phyloP scores from a whole-genome alignment of 2,329 filamentous ascomycete species.

The Beauveria bassiana region DNA sequence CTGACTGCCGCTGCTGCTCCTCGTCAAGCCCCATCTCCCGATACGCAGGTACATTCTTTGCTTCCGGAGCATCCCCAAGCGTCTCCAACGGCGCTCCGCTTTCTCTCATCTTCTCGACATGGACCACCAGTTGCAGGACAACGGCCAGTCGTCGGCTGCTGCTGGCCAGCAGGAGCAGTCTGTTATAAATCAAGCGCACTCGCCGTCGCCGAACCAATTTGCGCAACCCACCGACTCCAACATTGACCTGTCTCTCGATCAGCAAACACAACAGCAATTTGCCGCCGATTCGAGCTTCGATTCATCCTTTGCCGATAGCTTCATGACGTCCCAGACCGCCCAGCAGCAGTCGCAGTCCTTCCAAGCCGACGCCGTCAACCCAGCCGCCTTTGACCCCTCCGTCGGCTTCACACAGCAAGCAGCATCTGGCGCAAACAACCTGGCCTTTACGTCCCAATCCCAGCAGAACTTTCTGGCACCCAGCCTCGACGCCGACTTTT shows the following conservation, averaged over 20 bases:
- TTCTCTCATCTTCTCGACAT: not conserved
- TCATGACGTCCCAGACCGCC: constrained; percentile 27
- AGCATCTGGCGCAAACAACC: constrained; percentile 24
- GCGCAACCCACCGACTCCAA: constrained; percentile 35
- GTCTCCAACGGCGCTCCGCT: constrained; percentile 9
- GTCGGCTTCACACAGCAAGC: constrained; percentile 38
- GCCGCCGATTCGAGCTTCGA: constrained; percentile 38
- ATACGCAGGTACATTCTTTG: constrained; percentile 5
- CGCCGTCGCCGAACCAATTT: constrained; percentile 52
- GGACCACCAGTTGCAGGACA: constrained; percentile 7
- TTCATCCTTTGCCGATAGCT: constrained; percentile 41
- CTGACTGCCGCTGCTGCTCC: not conserved
- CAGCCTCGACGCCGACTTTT: constrained; percentile 52
- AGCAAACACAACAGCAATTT: constrained; percentile 33
- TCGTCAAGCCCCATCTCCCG: constrained; percentile 3
- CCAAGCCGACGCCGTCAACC: constrained; percentile 20
- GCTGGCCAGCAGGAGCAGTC: constrained; percentile 43
- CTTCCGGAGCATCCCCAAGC: constrained; percentile 5
- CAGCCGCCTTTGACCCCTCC: constrained; percentile 31
- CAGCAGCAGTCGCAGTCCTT: constrained; percentile 25
- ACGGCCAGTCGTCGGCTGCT: constrained; percentile 54
- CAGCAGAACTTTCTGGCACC: constrained; percentile 41
- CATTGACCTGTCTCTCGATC: constrained; percentile 53
- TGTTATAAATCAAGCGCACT: constrained; percentile 63
- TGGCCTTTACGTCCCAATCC: constrained; percentile 31